Evolutionary conservation across 1,284 basidiomycete species (phyloP), one percentile per base, ranked within the genome.

Genomic region (Ganoderma lingzhi): DNA sequence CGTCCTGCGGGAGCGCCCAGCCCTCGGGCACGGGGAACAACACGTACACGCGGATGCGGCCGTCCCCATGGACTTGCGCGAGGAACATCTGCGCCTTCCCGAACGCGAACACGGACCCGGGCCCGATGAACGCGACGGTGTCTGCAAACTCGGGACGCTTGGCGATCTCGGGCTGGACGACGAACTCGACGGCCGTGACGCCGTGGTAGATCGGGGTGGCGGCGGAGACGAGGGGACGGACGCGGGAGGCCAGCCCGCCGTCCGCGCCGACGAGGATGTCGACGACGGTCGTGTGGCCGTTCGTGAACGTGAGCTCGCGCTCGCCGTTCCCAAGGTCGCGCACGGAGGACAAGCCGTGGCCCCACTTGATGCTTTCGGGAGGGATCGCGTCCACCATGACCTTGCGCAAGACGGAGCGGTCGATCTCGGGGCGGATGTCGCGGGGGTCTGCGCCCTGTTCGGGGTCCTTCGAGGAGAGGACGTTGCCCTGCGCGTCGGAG

Each of bases 251-350:
- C 2, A 41, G 28, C 1, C 32, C 61, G 42, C 61, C 42, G 28
- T 62, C 61, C 0, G 61, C 42, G 2, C 61, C 61, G 15, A 62
- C 61, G 42, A 62, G 61, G 61, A 62, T n/a, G 61, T 62, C 61
- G 61, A 32, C 30, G 23, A 32, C 23, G 23, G 42, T 17, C 8
- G 61, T 48, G 23, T 15, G 30, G 23, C 61, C 42, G 42, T 45
- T 62, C 42, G 61, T 23, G 28, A 62, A 62, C 14, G 61, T 32
- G 28, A 62, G 39, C 23, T 44, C 42, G 61, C 30, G 61, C 41
- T 6, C n/a, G 41, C 60, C 60, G 37, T n/a, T 28, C 9, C 41
- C 60, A 41, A 44, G 60, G 2, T n/a, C 10, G 60, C 23, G 37
- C 39, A 62, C 61, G 42, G 28, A 15, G 28, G 61, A 2, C 28